Evolutionary conservation across 1,284 basidiomycete genomes (phyloP).

Genomic region (Cutaneotrichosporon spelunceum): DNA sequence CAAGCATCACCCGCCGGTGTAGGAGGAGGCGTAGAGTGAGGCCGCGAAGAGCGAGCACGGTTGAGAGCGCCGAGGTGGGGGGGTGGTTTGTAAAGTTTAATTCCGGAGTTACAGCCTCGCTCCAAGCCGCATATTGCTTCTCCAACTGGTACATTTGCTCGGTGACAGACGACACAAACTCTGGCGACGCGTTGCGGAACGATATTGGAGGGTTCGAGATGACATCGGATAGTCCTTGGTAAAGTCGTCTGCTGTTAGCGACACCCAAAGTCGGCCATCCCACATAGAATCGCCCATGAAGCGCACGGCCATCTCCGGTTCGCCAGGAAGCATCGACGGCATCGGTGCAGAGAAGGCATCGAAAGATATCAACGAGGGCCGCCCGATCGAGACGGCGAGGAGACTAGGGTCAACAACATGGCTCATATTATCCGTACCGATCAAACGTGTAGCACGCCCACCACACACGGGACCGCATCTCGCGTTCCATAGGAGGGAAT

Average conservation of each 20-base stretch:
- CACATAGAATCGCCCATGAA: slow-evolving; percentile 22
- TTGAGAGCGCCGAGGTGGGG: slow-evolving; percentile 1
- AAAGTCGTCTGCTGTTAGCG: slow-evolving; percentile 15
- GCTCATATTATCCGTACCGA: neutral
- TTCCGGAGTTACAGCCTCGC: slow-evolving; percentile 9
- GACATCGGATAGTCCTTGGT: slow-evolving; percentile 19
- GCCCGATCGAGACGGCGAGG: slow-evolving; percentile 21
- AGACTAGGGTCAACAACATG: slow-evolving; percentile 5
- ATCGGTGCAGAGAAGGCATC: slow-evolving; percentile 10
- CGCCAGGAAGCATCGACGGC: slow-evolving; percentile 12
- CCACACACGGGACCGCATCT: slow-evolving; percentile 24
- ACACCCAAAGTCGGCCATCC: neutral
- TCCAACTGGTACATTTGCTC: slow-evolving; percentile 18
- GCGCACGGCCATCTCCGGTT: slow-evolving; percentile 5
- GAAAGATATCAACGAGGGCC: slow-evolving; percentile 18
- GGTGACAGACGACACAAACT: slow-evolving; percentile 10
- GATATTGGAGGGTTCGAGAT: slow-evolving; percentile 17
- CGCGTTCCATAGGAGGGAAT: slow-evolving; percentile 13
- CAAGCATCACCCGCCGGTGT: slow-evolving; percentile 25
- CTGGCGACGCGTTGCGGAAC: slow-evolving; percentile 4
- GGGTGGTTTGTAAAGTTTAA: neutral
- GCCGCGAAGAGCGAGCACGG: slow-evolving; percentile 20
- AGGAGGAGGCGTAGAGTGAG: slow-evolving; percentile 24
- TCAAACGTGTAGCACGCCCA: slow-evolving; percentile 28
- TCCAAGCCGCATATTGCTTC: slow-evolving; percentile 24